Evolutionary conservation across 768 basidiomycete genomes (phyloP), one percentile per base, ranked within the genome.

Genomic region (Boletus edulis): DNA sequence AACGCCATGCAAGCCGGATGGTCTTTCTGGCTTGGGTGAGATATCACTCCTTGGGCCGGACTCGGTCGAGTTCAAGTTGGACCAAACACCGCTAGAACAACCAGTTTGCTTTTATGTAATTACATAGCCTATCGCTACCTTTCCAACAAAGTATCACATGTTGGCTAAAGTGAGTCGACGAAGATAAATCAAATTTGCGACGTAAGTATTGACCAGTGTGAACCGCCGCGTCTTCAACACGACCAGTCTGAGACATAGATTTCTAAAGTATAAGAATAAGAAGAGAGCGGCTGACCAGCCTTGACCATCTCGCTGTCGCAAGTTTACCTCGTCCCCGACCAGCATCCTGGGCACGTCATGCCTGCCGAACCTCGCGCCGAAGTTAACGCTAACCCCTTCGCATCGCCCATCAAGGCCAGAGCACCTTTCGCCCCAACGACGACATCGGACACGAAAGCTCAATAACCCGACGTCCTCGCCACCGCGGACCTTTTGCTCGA

Each of bases 21-120:
- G 2, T 22, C 27, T 27, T 42, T 73, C 76, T 56, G 81, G 82
- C 60, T 61, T 78, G 13, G 53, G 65, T 61, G 49, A 49, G 67
- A 35, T 48, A n/a, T n/a, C n/a, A n/a, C n/a, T n/a, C n/a, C 8
- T 22, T 22, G 22, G 22, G 22, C 22, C 22, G 22, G 22, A 22
- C 22, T 22, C 22, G 22, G 22, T 22, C 22, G 22, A 22, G 22
- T 27, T 27, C 27, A 27, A 27, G 7, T 27, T 27, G 27, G 27
- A 8, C 27, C 27, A 27, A 27, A 27, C 7, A 27, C 8, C n/a
- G 2, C 27, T 9, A 1, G 2, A 27, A 27, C 27, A 27, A 27
- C 27, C 27, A 27, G 27, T 27, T 27, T 27, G 27, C 27, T 7
- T n/a, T n/a, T n/a, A n/a, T n/a, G n/a, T n/a, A n/a, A n/a, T n/a